Percentiles rank a stretch among this genome's conserved stretches.
These are phyloP conservation scores for Dioscorea cayenensis DNA, from an alignment of 116 monocot species.

Conservation along the genomic window DNA sequence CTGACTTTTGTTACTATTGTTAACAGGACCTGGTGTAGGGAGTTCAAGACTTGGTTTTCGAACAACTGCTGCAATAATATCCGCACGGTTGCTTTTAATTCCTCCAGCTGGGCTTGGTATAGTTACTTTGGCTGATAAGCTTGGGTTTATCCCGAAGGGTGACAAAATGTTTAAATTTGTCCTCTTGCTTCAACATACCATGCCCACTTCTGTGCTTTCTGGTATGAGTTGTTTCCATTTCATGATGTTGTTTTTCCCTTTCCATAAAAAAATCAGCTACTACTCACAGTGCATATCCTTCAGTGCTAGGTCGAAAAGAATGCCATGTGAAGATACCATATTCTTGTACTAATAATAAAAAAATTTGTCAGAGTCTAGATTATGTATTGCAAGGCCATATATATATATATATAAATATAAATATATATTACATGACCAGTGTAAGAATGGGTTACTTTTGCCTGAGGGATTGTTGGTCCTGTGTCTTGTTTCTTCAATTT, in stretches of 20 bases:
- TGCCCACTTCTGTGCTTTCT: slow-evolving; percentile 90
- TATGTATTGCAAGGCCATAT: neutral
- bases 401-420: neutral
- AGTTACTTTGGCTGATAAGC: slow-evolving; percentile 65
- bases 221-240: slow-evolving; percentile 21
- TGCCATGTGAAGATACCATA: too few relatives aligned
- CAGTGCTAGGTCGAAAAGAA: too few relatives aligned
- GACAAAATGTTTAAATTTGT: slow-evolving; percentile 93
- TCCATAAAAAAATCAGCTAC: too few relatives aligned
- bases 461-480: neutral
- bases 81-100: slow-evolving; percentile 54
- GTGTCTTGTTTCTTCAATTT: neutral
- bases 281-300: too few relatives aligned
- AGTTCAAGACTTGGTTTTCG: slow-evolving; percentile 59
- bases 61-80: slow-evolving; percentile 62
- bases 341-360: too few relatives aligned
- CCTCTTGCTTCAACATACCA: slow-evolving; percentile 81
- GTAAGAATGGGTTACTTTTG: neutral
- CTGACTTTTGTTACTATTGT: neutral
- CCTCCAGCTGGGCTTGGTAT: slow-evolving; percentile 73
- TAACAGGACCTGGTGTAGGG: slow-evolving; percentile 56
- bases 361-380: too few relatives aligned
- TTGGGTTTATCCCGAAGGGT: slow-evolving; percentile 58
- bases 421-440: neutral
- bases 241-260: too few relatives aligned